Conservation (phyloP, 1,139 yeast species). For the Sugiyamaella grinbergsii region DNA sequence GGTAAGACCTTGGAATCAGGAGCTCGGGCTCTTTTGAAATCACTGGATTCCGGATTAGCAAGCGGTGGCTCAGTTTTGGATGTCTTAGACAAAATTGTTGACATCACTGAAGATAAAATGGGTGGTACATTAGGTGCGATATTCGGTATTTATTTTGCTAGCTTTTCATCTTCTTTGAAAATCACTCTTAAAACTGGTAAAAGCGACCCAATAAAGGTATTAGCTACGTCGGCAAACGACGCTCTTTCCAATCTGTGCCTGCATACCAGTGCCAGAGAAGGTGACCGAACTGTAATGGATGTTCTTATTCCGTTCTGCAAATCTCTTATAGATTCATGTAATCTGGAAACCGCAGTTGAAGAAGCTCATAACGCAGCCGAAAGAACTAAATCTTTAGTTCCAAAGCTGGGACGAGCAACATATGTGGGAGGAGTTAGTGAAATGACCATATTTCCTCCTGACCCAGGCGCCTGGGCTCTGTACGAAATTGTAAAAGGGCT, state of each 20-base stretch:
- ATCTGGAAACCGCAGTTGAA: slow-evolving; percentile 41
- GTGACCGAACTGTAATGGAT: slow-evolving; percentile 58
- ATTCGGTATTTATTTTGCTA: slow-evolving; percentile 51
- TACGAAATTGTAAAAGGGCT: slow-evolving; percentile 37
- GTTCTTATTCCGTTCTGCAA: slow-evolving; percentile 53
- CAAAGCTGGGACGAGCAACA: slow-evolving; percentile 53
- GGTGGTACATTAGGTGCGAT: slow-evolving; percentile 60
- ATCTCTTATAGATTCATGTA: slow-evolving; percentile 38
- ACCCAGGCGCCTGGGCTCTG: slow-evolving; percentile 51
- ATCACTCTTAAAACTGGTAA: slow-evolving; percentile 17
- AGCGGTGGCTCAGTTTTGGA: slow-evolving; percentile 33
- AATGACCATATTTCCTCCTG: slow-evolving; percentile 48
- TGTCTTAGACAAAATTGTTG: slow-evolving; percentile 38
- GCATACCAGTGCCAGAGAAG: slow-evolving; percentile 53
- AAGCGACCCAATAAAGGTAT: slow-evolving; percentile 2
- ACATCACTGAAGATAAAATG: slow-evolving; percentile 52
- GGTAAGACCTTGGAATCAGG: slow-evolving; percentile 53
- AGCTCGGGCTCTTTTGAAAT: slow-evolving; percentile 45
- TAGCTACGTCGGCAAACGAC: slow-evolving; percentile 29
- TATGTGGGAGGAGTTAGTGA: slow-evolving; percentile 46
- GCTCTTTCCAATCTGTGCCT: slow-evolving; percentile 46
- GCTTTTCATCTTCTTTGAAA: slow-evolving; percentile 46
- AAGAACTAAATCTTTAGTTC: slow-evolving; percentile 46
- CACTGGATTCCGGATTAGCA: slow-evolving; percentile 42
- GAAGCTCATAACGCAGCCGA: slow-evolving; percentile 49